Conservation (phyloP, 306 rosid genomes). For the Herpetospermum pedunculosum region DNA sequence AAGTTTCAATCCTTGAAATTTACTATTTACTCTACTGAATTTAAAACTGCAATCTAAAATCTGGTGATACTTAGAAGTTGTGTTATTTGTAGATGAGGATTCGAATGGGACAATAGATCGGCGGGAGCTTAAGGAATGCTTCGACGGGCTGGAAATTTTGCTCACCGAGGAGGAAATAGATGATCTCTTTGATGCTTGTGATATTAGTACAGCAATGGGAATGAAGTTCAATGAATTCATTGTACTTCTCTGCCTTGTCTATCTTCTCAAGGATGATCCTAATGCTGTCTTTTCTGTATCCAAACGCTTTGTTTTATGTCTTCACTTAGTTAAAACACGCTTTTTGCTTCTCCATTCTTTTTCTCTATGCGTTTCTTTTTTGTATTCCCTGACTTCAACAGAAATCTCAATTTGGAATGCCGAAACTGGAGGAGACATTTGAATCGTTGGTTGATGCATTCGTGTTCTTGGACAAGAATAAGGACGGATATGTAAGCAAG, state of each 20-base stretch:
- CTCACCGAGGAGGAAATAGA: slow-evolving; percentile 57
- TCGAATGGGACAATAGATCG: slow-evolving; percentile 70
- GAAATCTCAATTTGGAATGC: slow-evolving; percentile 63
- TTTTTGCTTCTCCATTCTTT: slow-evolving; percentile 6
- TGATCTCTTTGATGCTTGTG: slow-evolving; percentile 84
- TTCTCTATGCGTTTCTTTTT: slow-evolving; percentile 12
- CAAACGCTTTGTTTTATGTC: not conserved
- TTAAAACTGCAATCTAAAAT: not conserved
- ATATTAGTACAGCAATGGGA: slow-evolving; percentile 65
- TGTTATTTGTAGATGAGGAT: slow-evolving; percentile 56
- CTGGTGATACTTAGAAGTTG: not conserved
- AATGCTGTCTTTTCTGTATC: slow-evolving; percentile 44
- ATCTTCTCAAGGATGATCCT: slow-evolving; percentile 69
- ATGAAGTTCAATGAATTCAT: slow-evolving; percentile 74
- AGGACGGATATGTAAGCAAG: slow-evolving; percentile 89
- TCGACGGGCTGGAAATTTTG: slow-evolving; percentile 52
- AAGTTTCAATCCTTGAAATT: not conserved
- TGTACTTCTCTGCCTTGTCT: slow-evolving; percentile 80
- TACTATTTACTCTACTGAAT: not conserved
- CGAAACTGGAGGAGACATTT: slow-evolving; percentile 71
- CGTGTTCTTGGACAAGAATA: slow-evolving; percentile 90
- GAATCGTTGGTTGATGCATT: slow-evolving; percentile 85
- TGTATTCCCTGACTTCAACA: slow-evolving; percentile 36
- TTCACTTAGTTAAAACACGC: not conserved
- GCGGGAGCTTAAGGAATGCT: slow-evolving; percentile 64